Evolutionary conservation across 1,284 basidiomycete species (phyloP).

Genomic region (Ceratobasidium sp.): DNA sequence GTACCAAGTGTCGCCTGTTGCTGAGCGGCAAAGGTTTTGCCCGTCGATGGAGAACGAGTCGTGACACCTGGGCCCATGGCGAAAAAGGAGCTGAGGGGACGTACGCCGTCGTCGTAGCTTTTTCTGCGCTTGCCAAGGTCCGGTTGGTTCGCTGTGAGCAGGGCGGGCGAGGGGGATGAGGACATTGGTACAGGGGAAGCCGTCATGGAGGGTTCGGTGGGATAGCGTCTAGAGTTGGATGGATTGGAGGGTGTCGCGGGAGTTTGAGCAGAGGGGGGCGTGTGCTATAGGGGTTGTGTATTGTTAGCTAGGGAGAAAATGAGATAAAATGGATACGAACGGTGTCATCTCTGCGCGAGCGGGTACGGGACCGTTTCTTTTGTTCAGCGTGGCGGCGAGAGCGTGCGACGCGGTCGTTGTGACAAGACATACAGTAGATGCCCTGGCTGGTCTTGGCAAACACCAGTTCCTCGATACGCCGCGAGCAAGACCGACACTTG

Average conservation of each 20-base stretch:
- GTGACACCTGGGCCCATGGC: not conserved
- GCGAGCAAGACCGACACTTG: slow-evolving; percentile 94
- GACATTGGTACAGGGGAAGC: not conserved
- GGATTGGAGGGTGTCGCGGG: slow-evolving; percentile 3
- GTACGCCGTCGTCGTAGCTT: slow-evolving; percentile 68
- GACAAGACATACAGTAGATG: slow-evolving; percentile 99
- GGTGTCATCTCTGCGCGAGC: slow-evolving; percentile 39
- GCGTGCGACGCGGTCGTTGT: slow-evolving; percentile 94
- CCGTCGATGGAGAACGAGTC: not conserved
- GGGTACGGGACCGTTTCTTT: slow-evolving; percentile 57
- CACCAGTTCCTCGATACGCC: slow-evolving; percentile 95
- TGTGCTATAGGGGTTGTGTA: not conserved
- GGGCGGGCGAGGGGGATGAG: slow-evolving; percentile 14
- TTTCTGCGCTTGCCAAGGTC: slow-evolving; percentile 57
- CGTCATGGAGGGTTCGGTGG: not conserved
- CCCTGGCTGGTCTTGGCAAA: slow-evolving; percentile 99
- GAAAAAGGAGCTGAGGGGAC: slow-evolving; percentile 44
- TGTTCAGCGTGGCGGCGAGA: slow-evolving; percentile 89
- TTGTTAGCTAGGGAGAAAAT: not conserved
- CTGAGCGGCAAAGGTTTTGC: not conserved
- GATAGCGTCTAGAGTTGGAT: not conserved
- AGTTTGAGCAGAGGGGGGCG: not conserved
- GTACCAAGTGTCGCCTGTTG: not conserved
- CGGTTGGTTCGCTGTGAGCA: slow-evolving; percentile 12
- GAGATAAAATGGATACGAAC: slow-evolving; percentile 24